Evolutionary conservation across 495 filamentous ascomycete species (phyloP).

Genomic region (Neurospora tetrasperma): DNA sequence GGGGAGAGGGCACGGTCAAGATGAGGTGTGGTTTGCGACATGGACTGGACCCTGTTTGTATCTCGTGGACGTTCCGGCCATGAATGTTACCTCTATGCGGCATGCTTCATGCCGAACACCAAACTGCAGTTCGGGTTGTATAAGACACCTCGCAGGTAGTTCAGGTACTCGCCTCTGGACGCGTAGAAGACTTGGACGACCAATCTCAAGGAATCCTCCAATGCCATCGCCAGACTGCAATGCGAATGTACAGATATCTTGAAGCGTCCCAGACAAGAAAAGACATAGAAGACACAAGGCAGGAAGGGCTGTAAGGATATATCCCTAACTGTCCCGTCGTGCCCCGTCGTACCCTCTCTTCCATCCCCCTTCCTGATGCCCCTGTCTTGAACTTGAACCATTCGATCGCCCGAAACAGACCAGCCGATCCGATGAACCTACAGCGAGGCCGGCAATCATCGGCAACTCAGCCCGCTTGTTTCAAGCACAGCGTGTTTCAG

Average conservation of each 20-base stretch:
- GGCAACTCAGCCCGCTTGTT: not conserved
- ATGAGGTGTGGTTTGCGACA: not conserved
- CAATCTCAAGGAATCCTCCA: too few relatives aligned
- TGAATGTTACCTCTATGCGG: not conserved
- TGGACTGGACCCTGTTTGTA: not conserved
- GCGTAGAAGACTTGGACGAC: too few relatives aligned
- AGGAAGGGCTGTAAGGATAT: not conserved
- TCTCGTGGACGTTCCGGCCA: not conserved
- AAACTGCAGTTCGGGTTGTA: not conserved
- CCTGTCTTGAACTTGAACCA: not conserved
- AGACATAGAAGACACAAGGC: not conserved
- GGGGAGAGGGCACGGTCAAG: not conserved
- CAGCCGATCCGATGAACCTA: constrained; percentile 8
- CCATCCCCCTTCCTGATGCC: too few relatives aligned
- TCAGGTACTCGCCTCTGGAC: too few relatives aligned
- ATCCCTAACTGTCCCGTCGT: too few relatives aligned
- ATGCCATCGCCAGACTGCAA: too few relatives aligned
- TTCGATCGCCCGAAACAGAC: not conserved
- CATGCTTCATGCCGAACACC: not conserved
- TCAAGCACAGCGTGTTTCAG: not conserved
- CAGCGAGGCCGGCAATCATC: constrained; percentile 4
- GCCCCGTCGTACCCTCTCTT: too few relatives aligned
- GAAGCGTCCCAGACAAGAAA: too few relatives aligned
- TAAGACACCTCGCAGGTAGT: too few relatives aligned
- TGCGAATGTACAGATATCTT: too few relatives aligned